Evolutionary conservation across 2,329 filamentous ascomycete genomes (phyloP).

Genomic region (Nothophoma quercina): DNA sequence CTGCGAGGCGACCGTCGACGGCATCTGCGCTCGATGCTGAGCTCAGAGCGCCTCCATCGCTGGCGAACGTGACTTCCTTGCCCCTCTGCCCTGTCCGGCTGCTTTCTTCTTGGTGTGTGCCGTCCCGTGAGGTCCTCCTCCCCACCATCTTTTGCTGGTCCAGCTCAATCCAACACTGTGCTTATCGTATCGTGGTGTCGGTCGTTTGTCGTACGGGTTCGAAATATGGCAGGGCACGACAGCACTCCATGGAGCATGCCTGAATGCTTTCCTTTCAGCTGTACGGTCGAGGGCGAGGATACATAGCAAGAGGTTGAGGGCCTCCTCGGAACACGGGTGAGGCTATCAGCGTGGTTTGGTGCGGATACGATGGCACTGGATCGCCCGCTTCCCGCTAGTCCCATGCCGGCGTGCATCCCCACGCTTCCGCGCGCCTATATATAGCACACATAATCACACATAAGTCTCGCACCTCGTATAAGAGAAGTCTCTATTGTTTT

Average conservation of each 20-base stretch:
- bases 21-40: constrained; percentile 31
- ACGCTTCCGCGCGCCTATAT: constrained; percentile 10
- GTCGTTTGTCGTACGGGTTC: constrained; percentile 6
- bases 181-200: background rate
- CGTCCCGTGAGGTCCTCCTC: constrained; percentile 27
- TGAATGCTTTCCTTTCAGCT: constrained; percentile 22
- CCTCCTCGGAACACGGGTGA: constrained; percentile 3
- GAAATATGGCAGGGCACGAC: constrained; percentile 5
- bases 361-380: constrained; percentile 8
- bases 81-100: constrained; percentile 30
- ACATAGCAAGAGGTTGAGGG: constrained; percentile 16
- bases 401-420: constrained; percentile 14
- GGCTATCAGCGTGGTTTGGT: constrained; percentile 6
- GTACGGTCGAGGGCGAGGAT: background rate
- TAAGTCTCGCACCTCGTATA: constrained; percentile 7
- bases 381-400: constrained; percentile 16
- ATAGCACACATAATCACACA: constrained; percentile 14
- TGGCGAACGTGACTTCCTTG: constrained; percentile 34
- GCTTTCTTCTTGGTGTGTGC: constrained; percentile 27
- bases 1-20: constrained; percentile 38
- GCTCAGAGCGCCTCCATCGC: constrained; percentile 32
- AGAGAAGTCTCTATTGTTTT: background rate
- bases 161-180: constrained; percentile 1
- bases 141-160: constrained; percentile 33
- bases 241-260: constrained; percentile 28